phyloP scores from a whole-genome alignment of 495 filamentous ascomycete genomes.

The Tuber melanosporum region DNA sequence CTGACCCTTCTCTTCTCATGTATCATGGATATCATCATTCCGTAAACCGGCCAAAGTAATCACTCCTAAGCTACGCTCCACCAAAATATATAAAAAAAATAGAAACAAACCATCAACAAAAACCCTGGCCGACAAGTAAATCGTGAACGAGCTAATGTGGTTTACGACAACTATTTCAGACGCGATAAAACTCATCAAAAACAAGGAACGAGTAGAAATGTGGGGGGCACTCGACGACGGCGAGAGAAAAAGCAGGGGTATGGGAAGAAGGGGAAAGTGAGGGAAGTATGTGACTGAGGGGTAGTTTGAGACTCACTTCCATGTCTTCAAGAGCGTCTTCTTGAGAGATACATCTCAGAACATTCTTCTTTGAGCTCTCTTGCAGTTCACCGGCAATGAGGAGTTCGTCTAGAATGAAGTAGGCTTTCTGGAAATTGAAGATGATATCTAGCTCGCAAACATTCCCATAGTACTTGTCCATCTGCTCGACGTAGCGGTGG shows the following conservation, averaged over 20 bases:
- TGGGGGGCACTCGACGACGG: not conserved
- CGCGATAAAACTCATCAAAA: constrained; percentile 20
- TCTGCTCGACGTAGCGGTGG: constrained; percentile 98
- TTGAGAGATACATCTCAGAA: constrained; percentile 70
- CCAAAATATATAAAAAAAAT: not conserved
- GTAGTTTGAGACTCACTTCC: constrained; percentile 25
- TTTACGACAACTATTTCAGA: constrained; percentile 33
- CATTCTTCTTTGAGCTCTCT: constrained; percentile 98
- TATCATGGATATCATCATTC: not conserved
- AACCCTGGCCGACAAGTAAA: constrained; percentile 6
- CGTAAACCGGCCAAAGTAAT: not conserved
- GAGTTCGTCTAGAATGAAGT: constrained; percentile 96
- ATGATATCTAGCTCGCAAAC: constrained; percentile 98
- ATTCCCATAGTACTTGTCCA: constrained; percentile 99
- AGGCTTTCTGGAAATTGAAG: constrained; percentile 99
- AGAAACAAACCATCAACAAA: not conserved
- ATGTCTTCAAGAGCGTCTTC: constrained; percentile 41
- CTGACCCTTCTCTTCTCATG: not conserved
- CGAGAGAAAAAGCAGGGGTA: not conserved
- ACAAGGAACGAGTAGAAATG: not conserved
- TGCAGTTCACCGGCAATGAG: constrained; percentile 93
- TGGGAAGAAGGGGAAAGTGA: not conserved
- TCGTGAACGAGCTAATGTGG: constrained; percentile 23
- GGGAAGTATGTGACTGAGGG: not conserved
- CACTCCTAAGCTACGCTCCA: not conserved